Evolutionary conservation across 352 stramenopile genomes (phyloP).

Genomic region (Globisporangium solare): DNA sequence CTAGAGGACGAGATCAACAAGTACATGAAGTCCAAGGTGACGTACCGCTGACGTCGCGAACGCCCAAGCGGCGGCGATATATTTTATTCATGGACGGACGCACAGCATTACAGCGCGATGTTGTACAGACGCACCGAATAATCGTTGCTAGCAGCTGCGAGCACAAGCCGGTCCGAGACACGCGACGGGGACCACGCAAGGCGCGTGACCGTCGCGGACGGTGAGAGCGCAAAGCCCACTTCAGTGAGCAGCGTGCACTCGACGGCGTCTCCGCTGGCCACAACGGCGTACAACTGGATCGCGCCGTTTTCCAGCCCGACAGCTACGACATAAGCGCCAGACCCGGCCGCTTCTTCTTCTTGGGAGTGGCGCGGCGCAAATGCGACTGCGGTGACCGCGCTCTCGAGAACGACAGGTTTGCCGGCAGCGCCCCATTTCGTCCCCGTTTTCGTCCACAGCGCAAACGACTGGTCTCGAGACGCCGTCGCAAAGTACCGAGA

Average conservation of each 20-base stretch:
- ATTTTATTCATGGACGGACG: no score
- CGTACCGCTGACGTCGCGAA: conserved; percentile 34
- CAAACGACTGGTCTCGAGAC: conserved; percentile 62
- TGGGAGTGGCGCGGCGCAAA: conserved; percentile 29
- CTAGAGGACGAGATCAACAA: conserved; percentile 73
- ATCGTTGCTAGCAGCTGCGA: conserved; percentile 46
- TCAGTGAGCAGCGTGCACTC: conserved; percentile 12
- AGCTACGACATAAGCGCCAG: conserved; percentile 30
- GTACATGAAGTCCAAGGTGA: conserved; percentile 66
- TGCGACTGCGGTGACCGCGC: conserved; percentile 55
- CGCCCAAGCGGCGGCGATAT: conserved; percentile 2
- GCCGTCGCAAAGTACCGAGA: conserved; percentile 51
- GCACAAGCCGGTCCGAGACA: neutral
- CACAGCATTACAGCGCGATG: conserved; percentile 15
- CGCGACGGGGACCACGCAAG: conserved; percentile 36
- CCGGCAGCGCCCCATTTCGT: conserved; percentile 20
- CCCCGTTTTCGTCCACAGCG: conserved; percentile 33
- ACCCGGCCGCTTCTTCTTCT: neutral
- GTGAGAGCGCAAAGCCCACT: conserved; percentile 19
- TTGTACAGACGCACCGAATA: conserved; percentile 50
- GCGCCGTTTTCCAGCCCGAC: conserved; percentile 57
- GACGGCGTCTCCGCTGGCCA: neutral
- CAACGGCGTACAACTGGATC: conserved; percentile 36
- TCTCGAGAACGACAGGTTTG: conserved; percentile 23
- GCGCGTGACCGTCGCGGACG: conserved; percentile 38